These are phyloP conservation scores for Curvularia verruculosa DNA, from an alignment of 2,329 filamentous ascomycete species.

Conservation along the genomic window DNA sequence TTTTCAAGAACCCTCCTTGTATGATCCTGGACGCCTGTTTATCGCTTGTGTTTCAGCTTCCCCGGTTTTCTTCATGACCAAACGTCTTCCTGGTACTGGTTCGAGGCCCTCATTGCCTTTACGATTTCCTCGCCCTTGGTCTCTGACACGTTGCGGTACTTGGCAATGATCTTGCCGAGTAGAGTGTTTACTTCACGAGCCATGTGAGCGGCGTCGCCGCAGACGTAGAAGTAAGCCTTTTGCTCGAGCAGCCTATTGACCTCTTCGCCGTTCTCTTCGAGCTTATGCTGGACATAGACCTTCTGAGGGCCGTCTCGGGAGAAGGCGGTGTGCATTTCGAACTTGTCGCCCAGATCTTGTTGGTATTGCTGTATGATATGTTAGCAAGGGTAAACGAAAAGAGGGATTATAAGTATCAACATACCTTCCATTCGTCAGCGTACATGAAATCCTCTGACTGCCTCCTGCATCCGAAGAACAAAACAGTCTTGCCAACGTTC, in stretches of 20 bases:
- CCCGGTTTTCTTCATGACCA: constrained; percentile 63
- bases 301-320: constrained; percentile 88
- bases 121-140: constrained; percentile 94
- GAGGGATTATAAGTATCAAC: constrained; percentile 44
- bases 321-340: constrained; percentile 91
- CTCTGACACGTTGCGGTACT: constrained; percentile 80
- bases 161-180: constrained; percentile 84
- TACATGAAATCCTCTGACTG: constrained; percentile 91
- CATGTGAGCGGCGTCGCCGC: constrained; percentile 97
- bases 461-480: constrained; percentile 96
- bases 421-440: constrained; percentile 87
- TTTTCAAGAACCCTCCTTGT: constrained; percentile 10
- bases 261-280: constrained; percentile 81
- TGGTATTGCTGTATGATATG: constrained; percentile 71
- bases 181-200: constrained; percentile 88
- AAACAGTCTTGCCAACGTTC: constrained; percentile 81
- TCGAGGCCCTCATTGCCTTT: constrained; percentile 92
- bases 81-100: constrained; percentile 90
- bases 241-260: constrained; percentile 87
- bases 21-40: constrained; percentile 3
- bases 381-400: constrained; percentile 21
- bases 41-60: background rate
- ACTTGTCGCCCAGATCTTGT: constrained; percentile 81
- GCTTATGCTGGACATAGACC: constrained; percentile 93
- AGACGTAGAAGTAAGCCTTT: constrained; percentile 95